phyloP scores from a whole-genome alignment of 2,329 filamentous ascomycete genomes.

The Colletotrichum coccodes region DNA sequence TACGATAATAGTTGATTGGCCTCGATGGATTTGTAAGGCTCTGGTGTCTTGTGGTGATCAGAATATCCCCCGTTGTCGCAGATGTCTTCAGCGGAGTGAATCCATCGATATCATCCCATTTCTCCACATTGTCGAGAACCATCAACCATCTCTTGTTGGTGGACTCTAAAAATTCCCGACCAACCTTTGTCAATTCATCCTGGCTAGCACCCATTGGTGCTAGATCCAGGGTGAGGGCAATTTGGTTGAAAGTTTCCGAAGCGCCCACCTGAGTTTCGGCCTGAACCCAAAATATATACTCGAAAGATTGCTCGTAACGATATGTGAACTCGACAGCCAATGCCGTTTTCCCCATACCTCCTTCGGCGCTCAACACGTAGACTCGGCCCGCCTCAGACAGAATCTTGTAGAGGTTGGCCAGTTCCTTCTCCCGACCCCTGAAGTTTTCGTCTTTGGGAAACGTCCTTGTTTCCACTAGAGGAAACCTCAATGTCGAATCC shows the following conservation, averaged over 20 bases:
- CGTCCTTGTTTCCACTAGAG: slow-evolving; percentile 10
- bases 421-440: slow-evolving; percentile 31
- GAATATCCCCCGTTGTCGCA: slow-evolving; percentile 28
- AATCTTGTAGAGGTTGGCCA: slow-evolving; percentile 34
- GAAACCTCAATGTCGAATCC: not conserved
- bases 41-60: slow-evolving; percentile 32
- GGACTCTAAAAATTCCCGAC: slow-evolving; percentile 32
- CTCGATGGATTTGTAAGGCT: slow-evolving; percentile 21
- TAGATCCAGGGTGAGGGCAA: slow-evolving; percentile 25
- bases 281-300: slow-evolving; percentile 40
- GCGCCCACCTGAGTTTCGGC: slow-evolving; percentile 36
- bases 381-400: slow-evolving; percentile 30
- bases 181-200: slow-evolving; percentile 22
- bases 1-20: slow-evolving; percentile 32
- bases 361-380: slow-evolving; percentile 31
- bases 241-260: slow-evolving; percentile 32
- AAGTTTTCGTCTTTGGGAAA: slow-evolving; percentile 32
- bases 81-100: slow-evolving; percentile 33
- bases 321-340: slow-evolving; percentile 38
- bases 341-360: slow-evolving; percentile 38
- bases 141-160: slow-evolving; percentile 33
- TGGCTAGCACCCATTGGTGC: slow-evolving; percentile 13
- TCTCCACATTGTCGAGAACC: slow-evolving; percentile 35
- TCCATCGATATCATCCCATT: slow-evolving; percentile 32
- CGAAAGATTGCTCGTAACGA: slow-evolving; percentile 35